phyloP scores from a whole-genome alignment of 345 rosid genomes.

The Dipteronia dyeriana region DNA sequence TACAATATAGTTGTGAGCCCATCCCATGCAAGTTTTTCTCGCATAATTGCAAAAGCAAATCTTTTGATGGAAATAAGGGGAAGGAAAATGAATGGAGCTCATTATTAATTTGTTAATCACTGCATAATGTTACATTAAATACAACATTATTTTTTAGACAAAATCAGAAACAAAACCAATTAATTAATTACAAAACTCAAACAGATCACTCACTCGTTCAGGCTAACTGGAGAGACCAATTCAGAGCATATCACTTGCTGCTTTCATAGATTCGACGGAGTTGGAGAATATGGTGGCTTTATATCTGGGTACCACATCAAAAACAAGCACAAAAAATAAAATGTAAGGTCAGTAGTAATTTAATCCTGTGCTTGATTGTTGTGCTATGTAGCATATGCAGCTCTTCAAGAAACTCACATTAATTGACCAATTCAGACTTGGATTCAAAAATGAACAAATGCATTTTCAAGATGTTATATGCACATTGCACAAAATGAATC shows the following conservation, averaged over 20 bases:
- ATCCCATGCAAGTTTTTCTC: too few species aligned
- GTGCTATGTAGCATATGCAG: neutral
- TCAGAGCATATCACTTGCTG: neutral
- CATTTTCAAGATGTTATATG: neutral
- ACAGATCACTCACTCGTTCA: too few species aligned
- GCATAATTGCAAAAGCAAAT: too few species aligned
- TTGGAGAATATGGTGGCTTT: slow-evolving; percentile 63
- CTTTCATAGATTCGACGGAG: slow-evolving; percentile 45
- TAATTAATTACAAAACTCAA: neutral
- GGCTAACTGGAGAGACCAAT: neutral
- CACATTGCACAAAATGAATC: neutral
- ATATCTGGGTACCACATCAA: slow-evolving; percentile 48
- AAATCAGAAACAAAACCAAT: neutral
- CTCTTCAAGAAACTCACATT: too few species aligned
- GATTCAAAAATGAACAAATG: neutral
- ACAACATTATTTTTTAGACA: neutral
- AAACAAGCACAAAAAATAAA: neutral
- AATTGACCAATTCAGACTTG: neutral
- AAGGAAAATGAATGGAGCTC: too few species aligned
- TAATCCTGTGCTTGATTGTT: neutral
- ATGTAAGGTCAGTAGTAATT: neutral
- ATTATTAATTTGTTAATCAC: too few species aligned
- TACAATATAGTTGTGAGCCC: too few species aligned
- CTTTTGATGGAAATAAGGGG: too few species aligned
- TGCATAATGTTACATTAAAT: neutral